Evolutionary conservation across 1,139 yeast genomes (phyloP).

Genomic region (Candida dubliniensis): DNA sequence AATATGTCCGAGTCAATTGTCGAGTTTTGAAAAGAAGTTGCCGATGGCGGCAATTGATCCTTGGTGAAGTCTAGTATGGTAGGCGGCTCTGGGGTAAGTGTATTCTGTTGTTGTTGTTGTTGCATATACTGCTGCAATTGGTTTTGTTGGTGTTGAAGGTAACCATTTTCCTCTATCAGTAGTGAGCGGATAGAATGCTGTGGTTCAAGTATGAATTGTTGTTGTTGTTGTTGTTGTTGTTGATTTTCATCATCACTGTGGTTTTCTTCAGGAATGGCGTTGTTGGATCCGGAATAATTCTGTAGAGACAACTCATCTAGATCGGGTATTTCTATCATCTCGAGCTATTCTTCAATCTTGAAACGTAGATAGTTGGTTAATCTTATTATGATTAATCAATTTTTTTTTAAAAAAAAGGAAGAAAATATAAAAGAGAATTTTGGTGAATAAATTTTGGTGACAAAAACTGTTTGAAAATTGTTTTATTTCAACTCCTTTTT

Average conservation of each 20-base stretch:
- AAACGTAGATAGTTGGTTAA: too few species aligned
- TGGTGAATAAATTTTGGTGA: background rate
- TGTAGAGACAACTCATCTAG: slow-evolving; percentile 27
- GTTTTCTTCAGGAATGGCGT: slow-evolving; percentile 2
- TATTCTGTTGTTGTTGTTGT: slow-evolving; percentile 1
- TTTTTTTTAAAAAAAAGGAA: background rate
- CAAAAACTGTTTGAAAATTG: background rate
- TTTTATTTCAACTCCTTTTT: background rate
- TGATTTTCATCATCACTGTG: slow-evolving; percentile 1
- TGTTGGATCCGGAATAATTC: slow-evolving; percentile 2
- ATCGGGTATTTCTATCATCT: slow-evolving; percentile 45
- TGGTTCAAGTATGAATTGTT: slow-evolving; percentile 12
- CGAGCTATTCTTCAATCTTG: background rate
- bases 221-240: slow-evolving; percentile 7
- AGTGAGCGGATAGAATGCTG: slow-evolving; percentile 1
- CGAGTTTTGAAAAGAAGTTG: slow-evolving; percentile 6
- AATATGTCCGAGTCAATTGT: slow-evolving; percentile 3
- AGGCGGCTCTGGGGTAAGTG: slow-evolving; percentile 1
- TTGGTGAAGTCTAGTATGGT: background rate
- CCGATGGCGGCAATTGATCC: slow-evolving; percentile 1
- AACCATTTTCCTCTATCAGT: slow-evolving; percentile 5
- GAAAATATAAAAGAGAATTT: background rate
- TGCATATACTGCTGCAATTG: slow-evolving; percentile 3
- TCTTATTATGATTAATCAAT: too few species aligned
- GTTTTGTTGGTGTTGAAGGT: slow-evolving; percentile 2